Evolutionary conservation across 306 rosid species (phyloP).

Genomic region (Castanea sativa): DNA sequence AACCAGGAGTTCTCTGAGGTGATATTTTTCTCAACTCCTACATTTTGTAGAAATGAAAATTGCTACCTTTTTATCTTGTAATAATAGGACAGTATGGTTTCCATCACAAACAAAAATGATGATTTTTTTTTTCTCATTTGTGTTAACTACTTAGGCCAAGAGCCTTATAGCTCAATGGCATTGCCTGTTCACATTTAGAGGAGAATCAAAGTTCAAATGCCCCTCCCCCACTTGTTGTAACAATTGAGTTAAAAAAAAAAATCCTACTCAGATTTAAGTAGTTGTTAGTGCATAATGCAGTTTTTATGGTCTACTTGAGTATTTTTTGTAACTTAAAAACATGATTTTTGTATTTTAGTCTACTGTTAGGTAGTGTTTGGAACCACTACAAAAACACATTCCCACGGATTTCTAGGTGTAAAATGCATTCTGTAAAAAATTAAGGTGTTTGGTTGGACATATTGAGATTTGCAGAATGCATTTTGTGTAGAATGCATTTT

Average conservation of each 20-base stretch:
- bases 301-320: not conserved
- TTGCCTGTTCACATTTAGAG: too few relatives aligned
- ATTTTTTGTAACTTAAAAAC: too few relatives aligned
- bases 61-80: not conserved
- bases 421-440: too few relatives aligned
- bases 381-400: too few relatives aligned
- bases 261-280: not conserved
- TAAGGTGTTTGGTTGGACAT: too few relatives aligned
- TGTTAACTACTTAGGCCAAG: not conserved
- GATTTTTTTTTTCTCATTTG: not conserved
- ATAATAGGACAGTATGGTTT: not conserved
- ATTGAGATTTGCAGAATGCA: too few relatives aligned
- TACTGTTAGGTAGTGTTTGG: not conserved
- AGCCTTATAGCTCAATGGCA: too few relatives aligned
- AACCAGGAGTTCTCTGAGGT: constrained; percentile 91
- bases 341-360: not conserved
- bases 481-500: too few relatives aligned
- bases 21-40: not conserved
- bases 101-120: not conserved
- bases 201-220: too few relatives aligned
- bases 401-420: too few relatives aligned
- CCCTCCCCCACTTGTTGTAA: too few relatives aligned
- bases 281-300: not conserved
- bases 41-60: not conserved
- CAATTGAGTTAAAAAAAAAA: too few relatives aligned